phyloP scores from a whole-genome alignment of 768 basidiomycete species.

The Russula ochroleuca region DNA sequence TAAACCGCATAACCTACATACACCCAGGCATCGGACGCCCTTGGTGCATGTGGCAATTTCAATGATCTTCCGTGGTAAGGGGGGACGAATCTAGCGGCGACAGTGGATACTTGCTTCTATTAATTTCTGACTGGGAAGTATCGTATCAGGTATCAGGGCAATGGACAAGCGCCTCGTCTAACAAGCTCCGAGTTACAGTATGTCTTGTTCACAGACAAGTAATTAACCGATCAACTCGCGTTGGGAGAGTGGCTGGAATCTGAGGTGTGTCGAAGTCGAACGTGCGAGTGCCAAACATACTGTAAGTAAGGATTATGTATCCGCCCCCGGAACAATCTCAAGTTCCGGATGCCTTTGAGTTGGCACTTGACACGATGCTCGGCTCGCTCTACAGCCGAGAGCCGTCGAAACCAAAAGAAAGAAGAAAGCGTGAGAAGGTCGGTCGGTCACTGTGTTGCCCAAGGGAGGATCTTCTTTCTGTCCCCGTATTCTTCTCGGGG shows the following conservation, averaged over 20 bases:
- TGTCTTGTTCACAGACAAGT: background rate
- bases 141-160: background rate
- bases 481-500: background rate
- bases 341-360: background rate
- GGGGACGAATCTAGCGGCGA: background rate
- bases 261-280: background rate
- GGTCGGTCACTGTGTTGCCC: background rate
- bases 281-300: too few relatives aligned
- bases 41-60: background rate
- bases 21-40: background rate
- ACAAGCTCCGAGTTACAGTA: background rate
- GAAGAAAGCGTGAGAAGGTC: background rate
- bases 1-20: slow-evolving; percentile 1
- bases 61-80: background rate
- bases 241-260: background rate
- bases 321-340: background rate
- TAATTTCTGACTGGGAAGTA: background rate
- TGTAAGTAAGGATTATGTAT: background rate
- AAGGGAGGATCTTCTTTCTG: background rate
- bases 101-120: background rate
- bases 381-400: background rate
- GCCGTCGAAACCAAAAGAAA: background rate
- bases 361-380: background rate
- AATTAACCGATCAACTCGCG: background rate
- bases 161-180: background rate